Conservation (phyloP, 2,329 filamentous ascomycete species). For the Nothophaeocryptopus gaeumannii region DNA sequence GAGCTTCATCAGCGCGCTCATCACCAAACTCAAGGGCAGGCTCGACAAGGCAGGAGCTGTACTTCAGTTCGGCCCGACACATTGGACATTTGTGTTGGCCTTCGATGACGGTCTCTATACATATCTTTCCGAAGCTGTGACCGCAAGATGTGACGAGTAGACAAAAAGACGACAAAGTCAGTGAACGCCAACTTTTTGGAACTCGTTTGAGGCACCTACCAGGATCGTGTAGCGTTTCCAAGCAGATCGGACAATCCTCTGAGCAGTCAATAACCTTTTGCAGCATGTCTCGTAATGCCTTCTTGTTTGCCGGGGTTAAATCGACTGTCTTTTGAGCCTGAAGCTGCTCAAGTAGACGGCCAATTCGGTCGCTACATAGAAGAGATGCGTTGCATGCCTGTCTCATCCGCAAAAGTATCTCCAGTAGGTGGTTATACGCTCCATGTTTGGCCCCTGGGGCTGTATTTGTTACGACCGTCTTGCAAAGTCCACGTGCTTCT, state of each 20-base stretch:
- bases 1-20: conserved; percentile 43
- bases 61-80: conserved; percentile 68
- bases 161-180: too few species aligned
- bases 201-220: too few species aligned
- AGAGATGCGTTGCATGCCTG: conserved; percentile 90
- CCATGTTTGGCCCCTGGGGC: conserved; percentile 7
- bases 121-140: conserved; percentile 72
- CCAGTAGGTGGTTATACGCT: conserved; percentile 71
- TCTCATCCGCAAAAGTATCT: conserved; percentile 76
- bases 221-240: conserved; percentile 67
- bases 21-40: conserved; percentile 52
- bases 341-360: conserved; percentile 66
- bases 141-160: conserved; percentile 85
- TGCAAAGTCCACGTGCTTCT: conserved; percentile 71
- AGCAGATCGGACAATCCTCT: conserved; percentile 80
- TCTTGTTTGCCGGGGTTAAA: conserved; percentile 68
- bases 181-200: too few species aligned
- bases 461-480: conserved; percentile 46
- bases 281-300: conserved; percentile 70
- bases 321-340: conserved; percentile 65
- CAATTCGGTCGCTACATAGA: conserved; percentile 71
- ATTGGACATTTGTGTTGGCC: conserved; percentile 79
- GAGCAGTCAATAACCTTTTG: conserved; percentile 74
- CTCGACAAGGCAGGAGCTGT: conserved; percentile 60
- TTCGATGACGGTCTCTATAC: conserved; percentile 72